These are phyloP conservation scores for Meredithiella fracta DNA, from an alignment of 2,329 filamentous ascomycete genomes.

Conservation along the genomic window DNA sequence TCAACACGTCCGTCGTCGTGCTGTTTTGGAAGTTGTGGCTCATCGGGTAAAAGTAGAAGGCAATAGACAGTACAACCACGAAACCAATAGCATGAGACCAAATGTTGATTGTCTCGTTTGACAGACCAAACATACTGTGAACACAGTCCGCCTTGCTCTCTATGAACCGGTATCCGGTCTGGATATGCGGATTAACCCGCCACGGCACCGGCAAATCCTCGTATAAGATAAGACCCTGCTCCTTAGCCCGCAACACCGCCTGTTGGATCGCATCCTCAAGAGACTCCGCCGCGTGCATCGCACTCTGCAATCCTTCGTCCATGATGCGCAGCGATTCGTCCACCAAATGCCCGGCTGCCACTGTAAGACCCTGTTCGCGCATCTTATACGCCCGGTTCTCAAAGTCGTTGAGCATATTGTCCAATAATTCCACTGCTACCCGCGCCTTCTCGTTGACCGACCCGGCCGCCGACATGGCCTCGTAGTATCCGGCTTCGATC, in stretches of 20 bases:
- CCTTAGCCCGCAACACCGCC: constrained; percentile 57
- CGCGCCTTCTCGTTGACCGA: constrained; percentile 84
- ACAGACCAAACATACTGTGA: constrained; percentile 63
- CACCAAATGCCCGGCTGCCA: constrained; percentile 52
- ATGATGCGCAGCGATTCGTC: constrained; percentile 66
- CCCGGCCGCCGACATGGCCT: constrained; percentile 67
- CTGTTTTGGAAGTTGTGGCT: constrained; percentile 74
- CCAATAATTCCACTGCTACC: constrained; percentile 72
- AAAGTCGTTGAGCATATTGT: constrained; percentile 70
- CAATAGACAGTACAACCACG: constrained; percentile 71
- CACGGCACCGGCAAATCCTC: constrained; percentile 82
- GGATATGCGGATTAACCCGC: constrained; percentile 89
- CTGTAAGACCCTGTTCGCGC: constrained; percentile 56
- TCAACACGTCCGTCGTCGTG: constrained; percentile 74
- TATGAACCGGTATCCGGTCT: constrained; percentile 80
- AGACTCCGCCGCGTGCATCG: constrained; percentile 64
- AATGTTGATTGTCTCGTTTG: constrained; percentile 93
- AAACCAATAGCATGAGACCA: constrained; percentile 90
- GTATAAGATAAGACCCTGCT: constrained; percentile 73
- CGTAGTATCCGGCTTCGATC: constrained; percentile 72
- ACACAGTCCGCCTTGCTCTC: constrained; percentile 84
- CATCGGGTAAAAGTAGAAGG: constrained; percentile 90
- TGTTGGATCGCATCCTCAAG: constrained; percentile 72
- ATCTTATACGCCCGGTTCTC: constrained; percentile 69
- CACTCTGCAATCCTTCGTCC: constrained; percentile 66